phyloP scores from a whole-genome alignment of 768 basidiomycete genomes.

The Sporobolomyces pararoseus region DNA sequence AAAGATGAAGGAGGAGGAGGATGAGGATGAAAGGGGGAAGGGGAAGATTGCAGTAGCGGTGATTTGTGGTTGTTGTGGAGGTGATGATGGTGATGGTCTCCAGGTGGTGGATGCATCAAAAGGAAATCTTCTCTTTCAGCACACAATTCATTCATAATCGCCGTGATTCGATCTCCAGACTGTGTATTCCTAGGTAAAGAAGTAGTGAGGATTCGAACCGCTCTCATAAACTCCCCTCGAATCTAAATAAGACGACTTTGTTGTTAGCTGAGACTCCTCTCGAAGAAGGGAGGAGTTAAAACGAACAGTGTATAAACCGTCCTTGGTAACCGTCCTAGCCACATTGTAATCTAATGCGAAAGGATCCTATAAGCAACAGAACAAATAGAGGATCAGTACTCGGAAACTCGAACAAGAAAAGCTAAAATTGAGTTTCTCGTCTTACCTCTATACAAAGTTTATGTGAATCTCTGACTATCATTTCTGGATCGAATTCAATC shows the following conservation, averaged over 20 bases:
- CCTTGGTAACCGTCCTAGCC: constrained; percentile 89
- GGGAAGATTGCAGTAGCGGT: background rate
- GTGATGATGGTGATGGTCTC: constrained; percentile 21
- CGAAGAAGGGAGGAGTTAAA: background rate
- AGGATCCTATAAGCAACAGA: constrained; percentile 70
- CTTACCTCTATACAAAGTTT: constrained; percentile 89
- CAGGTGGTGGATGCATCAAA: constrained; percentile 40
- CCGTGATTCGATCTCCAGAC: constrained; percentile 61
- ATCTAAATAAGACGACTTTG: constrained; percentile 64
- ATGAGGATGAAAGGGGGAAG: too few species aligned
- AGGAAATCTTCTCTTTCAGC: constrained; percentile 69
- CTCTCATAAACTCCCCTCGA: constrained; percentile 97
- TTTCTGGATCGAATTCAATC: constrained; percentile 39
- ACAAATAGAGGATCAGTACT: background rate
- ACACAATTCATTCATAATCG: constrained; percentile 72
- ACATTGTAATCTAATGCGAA: constrained; percentile 97
- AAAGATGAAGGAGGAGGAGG: background rate
- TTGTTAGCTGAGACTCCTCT: too few species aligned
- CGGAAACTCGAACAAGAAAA: too few species aligned
- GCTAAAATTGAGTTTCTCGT: too few species aligned
- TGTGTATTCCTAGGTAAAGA: constrained; percentile 53
- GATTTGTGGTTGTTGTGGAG: background rate
- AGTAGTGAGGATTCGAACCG: constrained; percentile 70
- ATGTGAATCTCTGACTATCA: constrained; percentile 68
- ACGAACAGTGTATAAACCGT: constrained; percentile 86